Base-by-base conservation (phyloP, 2,329 filamentous ascomycete genomes). In the Stemphylium lycopersici region DNA sequence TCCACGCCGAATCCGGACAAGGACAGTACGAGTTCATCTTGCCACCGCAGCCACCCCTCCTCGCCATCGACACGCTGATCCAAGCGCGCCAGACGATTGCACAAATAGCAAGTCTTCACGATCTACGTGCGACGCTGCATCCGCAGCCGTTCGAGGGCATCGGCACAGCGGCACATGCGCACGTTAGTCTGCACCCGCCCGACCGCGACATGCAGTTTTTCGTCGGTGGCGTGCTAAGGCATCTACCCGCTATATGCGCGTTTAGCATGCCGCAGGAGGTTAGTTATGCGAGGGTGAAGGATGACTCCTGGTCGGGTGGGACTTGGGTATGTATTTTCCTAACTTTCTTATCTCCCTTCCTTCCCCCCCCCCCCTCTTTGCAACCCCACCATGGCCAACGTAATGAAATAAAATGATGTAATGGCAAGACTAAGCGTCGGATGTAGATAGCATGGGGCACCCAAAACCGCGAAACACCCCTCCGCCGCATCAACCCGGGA, bases 1-100 rank as follows among this genome's bases (percentile, higher is more conserved):
- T 91, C 65, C 91, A 96, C 63, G 80, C 90, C 0, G 90, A 95
- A 71, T 86, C 84, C 37, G 85, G 87, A 0, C 81, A 83, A 0
- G 89, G 90, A 1, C 90, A 95, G 70, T 95, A 90, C 72, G 90
- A 93, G 72, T 84, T 96, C 50, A 79, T 92, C 1, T 81, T 95
- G 0, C 83, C 88, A 0, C 83, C 87, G 0, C 78, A 81, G 0
- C 75, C 84, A 0, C 86, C 90, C 0, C 74, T 93, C 0, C 77
- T 84, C 36, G 89, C 90, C 0, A 84, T 91, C 24, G 91, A 95
- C 69, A 83, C 80, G 0, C 80, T 96, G 1, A 77, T 93, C 5
- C 88, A 88, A 68, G 81, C 89, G 0, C 83, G 89, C 1, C 87
- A 92, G 62, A 83, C 89, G 24, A 85, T 96, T 55, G 80, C 82